These are phyloP conservation scores for Vitis riparia DNA, from an alignment of 164 flowering plant genomes.

Conservation along the genomic window DNA sequence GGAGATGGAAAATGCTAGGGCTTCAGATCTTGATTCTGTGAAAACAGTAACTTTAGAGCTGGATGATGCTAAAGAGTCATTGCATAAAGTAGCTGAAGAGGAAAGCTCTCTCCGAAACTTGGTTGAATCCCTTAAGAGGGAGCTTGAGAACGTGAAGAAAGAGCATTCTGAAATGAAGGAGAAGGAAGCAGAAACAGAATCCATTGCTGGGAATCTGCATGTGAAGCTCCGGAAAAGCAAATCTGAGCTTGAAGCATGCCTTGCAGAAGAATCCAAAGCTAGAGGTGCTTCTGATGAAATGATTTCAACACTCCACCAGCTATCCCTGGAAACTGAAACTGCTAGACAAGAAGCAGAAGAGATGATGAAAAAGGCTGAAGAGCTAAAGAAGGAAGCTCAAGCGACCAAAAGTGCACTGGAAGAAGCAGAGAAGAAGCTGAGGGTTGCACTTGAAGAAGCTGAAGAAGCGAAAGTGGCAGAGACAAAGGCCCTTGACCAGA, in stretches of 20 bases:
- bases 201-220: slow-evolving; percentile 69
- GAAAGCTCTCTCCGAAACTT: slow-evolving; percentile 52
- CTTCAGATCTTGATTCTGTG: slow-evolving; percentile 70
- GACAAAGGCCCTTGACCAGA: slow-evolving; percentile 57
- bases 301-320: slow-evolving; percentile 56
- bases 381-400: slow-evolving; percentile 63
- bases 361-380: slow-evolving; percentile 60
- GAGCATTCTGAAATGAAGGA: slow-evolving; percentile 73
- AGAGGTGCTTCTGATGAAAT: slow-evolving; percentile 70
- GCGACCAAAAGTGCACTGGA: slow-evolving; percentile 42
- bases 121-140: slow-evolving; percentile 70
- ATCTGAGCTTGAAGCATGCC: slow-evolving; percentile 69
- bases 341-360: slow-evolving; percentile 61
- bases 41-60: slow-evolving; percentile 62
- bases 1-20: slow-evolving; percentile 56
- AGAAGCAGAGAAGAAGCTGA: slow-evolving; percentile 64
- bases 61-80: slow-evolving; percentile 73
- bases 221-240: slow-evolving; percentile 67
- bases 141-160: slow-evolving; percentile 69
- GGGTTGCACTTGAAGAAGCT: slow-evolving; percentile 60
- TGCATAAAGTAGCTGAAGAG: slow-evolving; percentile 81
- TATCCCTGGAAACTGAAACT: slow-evolving; percentile 56
- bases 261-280: slow-evolving; percentile 54
- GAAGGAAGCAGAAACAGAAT: slow-evolving; percentile 81
- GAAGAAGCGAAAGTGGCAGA: slow-evolving; percentile 90